These are phyloP conservation scores for Entomortierella lignicola DNA, from an alignment of 192 early-diverging fungal genomes.

Conservation along the genomic window DNA sequence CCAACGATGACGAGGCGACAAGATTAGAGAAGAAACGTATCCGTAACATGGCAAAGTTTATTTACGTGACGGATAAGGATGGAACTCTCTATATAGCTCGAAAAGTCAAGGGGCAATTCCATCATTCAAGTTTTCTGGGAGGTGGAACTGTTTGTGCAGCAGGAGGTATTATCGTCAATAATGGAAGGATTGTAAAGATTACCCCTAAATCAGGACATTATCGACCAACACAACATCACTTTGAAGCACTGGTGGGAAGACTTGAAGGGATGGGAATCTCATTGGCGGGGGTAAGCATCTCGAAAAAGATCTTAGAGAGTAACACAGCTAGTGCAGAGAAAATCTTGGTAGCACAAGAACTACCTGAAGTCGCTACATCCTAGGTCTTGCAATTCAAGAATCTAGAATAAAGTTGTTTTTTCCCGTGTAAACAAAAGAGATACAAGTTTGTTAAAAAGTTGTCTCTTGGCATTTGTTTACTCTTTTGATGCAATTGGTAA, in stretches of 20 bases:
- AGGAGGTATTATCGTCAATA: constrained; percentile 48
- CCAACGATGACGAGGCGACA: constrained; percentile 30
- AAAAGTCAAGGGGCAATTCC: constrained; percentile 57
- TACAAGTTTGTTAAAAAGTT: too few species aligned
- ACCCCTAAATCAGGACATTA: constrained; percentile 61
- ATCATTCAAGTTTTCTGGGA: constrained; percentile 57
- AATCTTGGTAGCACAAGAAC: too few species aligned
- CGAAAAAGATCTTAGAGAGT: constrained; percentile 21
- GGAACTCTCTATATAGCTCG: constrained; percentile 50
- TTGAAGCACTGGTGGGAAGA: constrained; percentile 33
- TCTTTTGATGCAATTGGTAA: too few species aligned
- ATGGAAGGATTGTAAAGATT: constrained; percentile 52
- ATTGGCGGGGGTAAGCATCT: constrained; percentile 33
- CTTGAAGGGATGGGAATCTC: constrained; percentile 34
- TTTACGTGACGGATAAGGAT: constrained; percentile 53
- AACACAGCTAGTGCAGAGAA: background rate
- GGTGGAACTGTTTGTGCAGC: constrained; percentile 55
- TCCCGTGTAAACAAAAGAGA: too few species aligned
- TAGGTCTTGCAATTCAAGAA: too few species aligned
- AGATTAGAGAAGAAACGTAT: constrained; percentile 36
- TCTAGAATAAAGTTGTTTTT: too few species aligned
- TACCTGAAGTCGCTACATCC: too few species aligned
- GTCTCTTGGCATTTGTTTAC: too few species aligned
- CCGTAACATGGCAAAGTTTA: constrained; percentile 52
- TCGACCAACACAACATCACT: constrained; percentile 52